phyloP scores from a whole-genome alignment of 768 basidiomycete genomes.

The Strobilomyces confusus region DNA sequence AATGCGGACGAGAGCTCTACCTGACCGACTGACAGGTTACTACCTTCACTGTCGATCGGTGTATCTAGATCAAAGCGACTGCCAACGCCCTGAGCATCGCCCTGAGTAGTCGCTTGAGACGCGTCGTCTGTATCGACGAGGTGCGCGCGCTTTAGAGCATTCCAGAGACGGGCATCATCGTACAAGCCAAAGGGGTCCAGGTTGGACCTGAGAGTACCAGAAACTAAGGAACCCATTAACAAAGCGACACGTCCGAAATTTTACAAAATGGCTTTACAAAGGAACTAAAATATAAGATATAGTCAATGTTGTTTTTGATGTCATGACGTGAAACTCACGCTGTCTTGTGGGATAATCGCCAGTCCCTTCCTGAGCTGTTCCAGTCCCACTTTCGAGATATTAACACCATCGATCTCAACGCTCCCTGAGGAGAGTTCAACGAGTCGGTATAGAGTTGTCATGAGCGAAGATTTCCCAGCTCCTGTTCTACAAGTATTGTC shows the following conservation, averaged over 20 bases:
- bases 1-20: neutral
- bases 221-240: slow-evolving; percentile 40
- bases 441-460: slow-evolving; percentile 83
- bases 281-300: slow-evolving; percentile 29
- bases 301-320: neutral
- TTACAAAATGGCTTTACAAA: slow-evolving; percentile 28
- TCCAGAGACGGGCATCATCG: slow-evolving; percentile 81
- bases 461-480: slow-evolving; percentile 86
- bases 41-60: slow-evolving; percentile 81
- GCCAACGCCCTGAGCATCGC: slow-evolving; percentile 37
- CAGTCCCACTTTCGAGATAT: slow-evolving; percentile 79
- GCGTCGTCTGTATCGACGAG: slow-evolving; percentile 55
- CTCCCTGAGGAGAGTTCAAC: slow-evolving; percentile 76
- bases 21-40: slow-evolving; percentile 71
- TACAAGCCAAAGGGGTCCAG: slow-evolving; percentile 84
- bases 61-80: slow-evolving; percentile 79
- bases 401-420: slow-evolving; percentile 78
- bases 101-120: slow-evolving; percentile 33
- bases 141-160: slow-evolving; percentile 81
- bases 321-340: slow-evolving; percentile 12
- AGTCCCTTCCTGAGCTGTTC: slow-evolving; percentile 63
- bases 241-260: slow-evolving; percentile 2
- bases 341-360: slow-evolving; percentile 83
- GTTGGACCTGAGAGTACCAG: slow-evolving; percentile 80
- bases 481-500: slow-evolving; percentile 51